phyloP scores from a whole-genome alignment of 1,284 basidiomycete genomes.

The Leccinum pachyderme region DNA sequence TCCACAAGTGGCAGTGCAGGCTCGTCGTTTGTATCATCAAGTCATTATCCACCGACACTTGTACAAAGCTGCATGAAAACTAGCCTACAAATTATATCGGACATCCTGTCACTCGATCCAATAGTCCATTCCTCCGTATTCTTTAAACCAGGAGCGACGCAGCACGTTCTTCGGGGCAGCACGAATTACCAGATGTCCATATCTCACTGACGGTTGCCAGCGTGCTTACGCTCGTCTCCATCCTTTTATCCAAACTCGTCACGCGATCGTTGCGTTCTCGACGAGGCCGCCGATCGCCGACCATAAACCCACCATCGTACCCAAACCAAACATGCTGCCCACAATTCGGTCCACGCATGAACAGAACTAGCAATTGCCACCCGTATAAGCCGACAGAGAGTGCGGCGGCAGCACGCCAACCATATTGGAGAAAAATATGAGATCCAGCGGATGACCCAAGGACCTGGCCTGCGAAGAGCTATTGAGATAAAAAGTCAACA shows the following conservation, averaged over 20 bases:
- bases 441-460: slow-evolving; percentile 55
- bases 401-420: slow-evolving; percentile 50
- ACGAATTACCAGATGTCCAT: slow-evolving; percentile 6
- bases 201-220: slow-evolving; percentile 6
- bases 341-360: slow-evolving; percentile 45
- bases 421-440: slow-evolving; percentile 47
- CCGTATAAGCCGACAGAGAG: slow-evolving; percentile 48
- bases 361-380: slow-evolving; percentile 39
- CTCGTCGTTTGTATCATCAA: no score
- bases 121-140: not conserved
- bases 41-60: not conserved
- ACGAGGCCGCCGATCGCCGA: not conserved
- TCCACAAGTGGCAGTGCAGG: not conserved
- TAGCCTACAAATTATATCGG: slow-evolving; percentile 1
- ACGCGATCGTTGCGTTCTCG: not conserved
- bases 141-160: not conserved
- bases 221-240: not conserved
- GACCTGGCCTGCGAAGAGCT: slow-evolving; percentile 47
- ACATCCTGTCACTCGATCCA: not conserved
- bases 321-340: slow-evolving; percentile 32
- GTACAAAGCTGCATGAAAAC: not conserved
- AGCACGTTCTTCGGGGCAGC: slow-evolving; percentile 6
- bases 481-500: not conserved
- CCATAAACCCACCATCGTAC: slow-evolving; percentile 20
- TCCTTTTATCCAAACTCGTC: not conserved